Percentiles rank a stretch among this genome's conserved stretches.
Evolutionary conservation across 441 rosid genomes (phyloP).

Genomic region (Croton setiger): DNA sequence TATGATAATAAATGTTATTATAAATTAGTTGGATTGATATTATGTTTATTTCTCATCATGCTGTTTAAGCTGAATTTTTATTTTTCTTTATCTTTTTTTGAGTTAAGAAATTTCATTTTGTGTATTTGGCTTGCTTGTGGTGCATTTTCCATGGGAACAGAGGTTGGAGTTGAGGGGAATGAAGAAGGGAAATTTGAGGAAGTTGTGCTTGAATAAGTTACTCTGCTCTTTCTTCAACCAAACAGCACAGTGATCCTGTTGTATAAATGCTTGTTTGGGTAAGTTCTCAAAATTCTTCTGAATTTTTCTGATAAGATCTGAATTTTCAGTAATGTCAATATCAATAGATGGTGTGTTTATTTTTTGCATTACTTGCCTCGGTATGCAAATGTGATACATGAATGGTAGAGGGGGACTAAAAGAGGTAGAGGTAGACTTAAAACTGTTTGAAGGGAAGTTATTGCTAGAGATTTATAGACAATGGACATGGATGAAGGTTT

Average conservation of each 20-base stretch:
- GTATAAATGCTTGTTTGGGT: constrained; percentile 97
- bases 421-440: no score
- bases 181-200: constrained; percentile 51
- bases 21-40: no score
- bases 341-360: not conserved
- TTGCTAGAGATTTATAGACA: no score
- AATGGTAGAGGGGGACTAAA: no score
- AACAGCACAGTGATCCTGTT: constrained; percentile 57
- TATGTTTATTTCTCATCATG: no score
- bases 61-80: not conserved
- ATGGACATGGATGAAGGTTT: no score
- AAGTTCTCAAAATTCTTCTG: constrained; percentile 20
- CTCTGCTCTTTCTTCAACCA: constrained; percentile 42
- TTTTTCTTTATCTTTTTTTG: no score
- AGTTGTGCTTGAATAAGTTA: constrained; percentile 30
- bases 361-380: not conserved
- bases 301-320: not conserved
- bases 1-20: not conserved
- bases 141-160: constrained; percentile 76
- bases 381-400: no score
- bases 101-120: constrained; percentile 41
- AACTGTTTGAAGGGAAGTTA: no score
- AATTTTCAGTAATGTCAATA: not conserved
- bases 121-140: constrained; percentile 69
- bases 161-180: constrained; percentile 68